Base-by-base conservation (phyloP, 257 asterid species). In the Fraxinus excelsior region DNA sequence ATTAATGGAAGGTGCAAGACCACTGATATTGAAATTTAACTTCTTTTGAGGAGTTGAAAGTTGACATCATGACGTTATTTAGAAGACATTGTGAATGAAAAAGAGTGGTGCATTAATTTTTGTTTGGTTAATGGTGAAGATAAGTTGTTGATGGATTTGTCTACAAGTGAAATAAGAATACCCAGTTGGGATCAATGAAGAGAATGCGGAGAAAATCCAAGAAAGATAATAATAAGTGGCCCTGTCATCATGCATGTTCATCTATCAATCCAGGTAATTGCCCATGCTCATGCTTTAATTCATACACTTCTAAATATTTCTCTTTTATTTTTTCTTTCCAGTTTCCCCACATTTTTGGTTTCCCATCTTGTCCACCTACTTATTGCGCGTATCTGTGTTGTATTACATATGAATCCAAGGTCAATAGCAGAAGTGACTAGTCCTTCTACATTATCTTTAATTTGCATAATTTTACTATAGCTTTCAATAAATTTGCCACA, bases 151-250 rank as follows among this genome's bases (percentile, higher is more conserved):
- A 53, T 19, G 78, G 65, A 77, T 42, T 77, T 68, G 62, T 73
- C n/a, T 38, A n/a, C 71, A 78, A 76, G 16, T 74, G 14, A 29
- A 1, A 9, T 7, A 46, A 78, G 88, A 78, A 85, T 85, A 85
- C 82, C 85, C 85, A 74, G 1, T 67, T 74, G 79, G 86, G 80
- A 77, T 82, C 76, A 34, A 56, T 28, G 26, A 26, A 70, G 32
- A 10, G 79, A 69, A 75, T 13, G 82, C 44, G 40, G 79, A 70
- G 53, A 76, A 62, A 32, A 37, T 65, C 9, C 74, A 32, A 77
- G 67, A 71, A 67, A 79, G 64, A 65, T 80, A 73, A 67, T 58
- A 73, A 67, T 60, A 13, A 16, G 53, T 84, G 88, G 86, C 79
- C 84, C 88, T 40, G 1, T 62, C 32, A 1, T 67, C 12, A 8